Base-by-base conservation (phyloP, 331 rosid genomes). In the Prunus yedoensis region DNA sequence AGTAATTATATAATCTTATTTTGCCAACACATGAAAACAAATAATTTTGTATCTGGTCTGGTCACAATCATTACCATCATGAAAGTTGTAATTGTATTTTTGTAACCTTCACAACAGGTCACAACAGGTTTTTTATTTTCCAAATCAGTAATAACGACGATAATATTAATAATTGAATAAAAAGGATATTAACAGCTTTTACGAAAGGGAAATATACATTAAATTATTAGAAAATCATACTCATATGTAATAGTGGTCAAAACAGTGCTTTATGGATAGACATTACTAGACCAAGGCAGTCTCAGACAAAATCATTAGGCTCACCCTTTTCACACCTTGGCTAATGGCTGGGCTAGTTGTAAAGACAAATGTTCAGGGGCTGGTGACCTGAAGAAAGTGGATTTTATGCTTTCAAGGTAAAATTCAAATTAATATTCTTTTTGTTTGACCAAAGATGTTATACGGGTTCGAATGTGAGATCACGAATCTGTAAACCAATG, bases 281-380 rank as follows among this genome's bases (percentile, higher is more conserved):
- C 73, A 47, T 15, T 7, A 6, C 9, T 7, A 15, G 46, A 76
- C 45, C 71, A 46, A n/a, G 59, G 71, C 71, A 71, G 58, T 66
- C 38, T 27, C 59, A 71, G 82, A 62, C 77, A 78, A 41, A 78
- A 78, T 78, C 77, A 78, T 78, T 71, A 54, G 82, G 46, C 74
- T 10, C 61, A 52, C 60, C 56, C 63, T 67, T 71, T 77, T 71
- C 77, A 78, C 57, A 62, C 81, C 54, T 30, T 51, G 30, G 54
- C 64, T 60, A 57, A 59, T 51, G 46, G 21, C 65, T 20, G 30
- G 45, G 15, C 57, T 32, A 25, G 47, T 61, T 47, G 9, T 15
- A n/a, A 76, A 76, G 14, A 28, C 15, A 52, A 41, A 51, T 5
- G 68, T 67, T 66, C 71, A 43, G 13, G 12, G 10, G 21, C 72